A percentile compares a stretch with the other conserved stretches of the same genome.
These are phyloP conservation scores for Candida morakotiae DNA, from an alignment of 805 yeast genomes.

Conservation along the genomic window DNA sequence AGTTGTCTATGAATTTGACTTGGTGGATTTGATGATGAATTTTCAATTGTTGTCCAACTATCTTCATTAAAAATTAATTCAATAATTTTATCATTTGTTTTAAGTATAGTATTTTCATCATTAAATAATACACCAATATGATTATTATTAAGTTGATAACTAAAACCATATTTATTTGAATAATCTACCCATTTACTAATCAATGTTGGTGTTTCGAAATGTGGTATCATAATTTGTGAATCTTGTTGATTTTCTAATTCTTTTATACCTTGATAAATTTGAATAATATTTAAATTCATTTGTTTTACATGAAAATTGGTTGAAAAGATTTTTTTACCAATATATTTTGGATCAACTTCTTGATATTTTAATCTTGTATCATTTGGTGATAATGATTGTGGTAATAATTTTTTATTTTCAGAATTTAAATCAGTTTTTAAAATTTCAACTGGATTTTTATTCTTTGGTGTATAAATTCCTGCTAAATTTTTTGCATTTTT, in stretches of 20 bases:
- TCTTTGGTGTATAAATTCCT: slow-evolving; percentile 53
- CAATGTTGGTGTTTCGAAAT: slow-evolving; percentile 58
- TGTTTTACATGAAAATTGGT: slow-evolving; percentile 28
- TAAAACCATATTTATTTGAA: slow-evolving; percentile 91
- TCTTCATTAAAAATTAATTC: slow-evolving; percentile 48
- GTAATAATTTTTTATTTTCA: slow-evolving; percentile 66
- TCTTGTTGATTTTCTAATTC: slow-evolving; percentile 38
- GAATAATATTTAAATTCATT: slow-evolving; percentile 33
- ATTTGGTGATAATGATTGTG: slow-evolving; percentile 89
- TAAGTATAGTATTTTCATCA: slow-evolving; percentile 76
- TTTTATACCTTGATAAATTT: slow-evolving; percentile 37
- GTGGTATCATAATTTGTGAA: slow-evolving; percentile 35
- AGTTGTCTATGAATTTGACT: slow-evolving; percentile 61
- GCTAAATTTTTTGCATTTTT: slow-evolving; percentile 59
- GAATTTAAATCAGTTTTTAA: slow-evolving; percentile 66
- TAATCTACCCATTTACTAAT: slow-evolving; percentile 98
- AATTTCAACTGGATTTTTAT: slow-evolving; percentile 64
- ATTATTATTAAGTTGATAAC: slow-evolving; percentile 87
- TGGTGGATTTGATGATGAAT: slow-evolving; percentile 41
- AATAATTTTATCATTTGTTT: slow-evolving; percentile 65
- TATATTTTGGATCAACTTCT: slow-evolving; percentile 48
- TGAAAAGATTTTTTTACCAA: slow-evolving; percentile 32
- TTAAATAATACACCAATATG: slow-evolving; percentile 88
- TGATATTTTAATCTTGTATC: slow-evolving; percentile 84
- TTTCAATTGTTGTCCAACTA: slow-evolving; percentile 45